A percentile compares a stretch with the other conserved stretches of the same genome.
Conservation (phyloP, 305 asterid genomes). For the Rubia balearica region DNA sequence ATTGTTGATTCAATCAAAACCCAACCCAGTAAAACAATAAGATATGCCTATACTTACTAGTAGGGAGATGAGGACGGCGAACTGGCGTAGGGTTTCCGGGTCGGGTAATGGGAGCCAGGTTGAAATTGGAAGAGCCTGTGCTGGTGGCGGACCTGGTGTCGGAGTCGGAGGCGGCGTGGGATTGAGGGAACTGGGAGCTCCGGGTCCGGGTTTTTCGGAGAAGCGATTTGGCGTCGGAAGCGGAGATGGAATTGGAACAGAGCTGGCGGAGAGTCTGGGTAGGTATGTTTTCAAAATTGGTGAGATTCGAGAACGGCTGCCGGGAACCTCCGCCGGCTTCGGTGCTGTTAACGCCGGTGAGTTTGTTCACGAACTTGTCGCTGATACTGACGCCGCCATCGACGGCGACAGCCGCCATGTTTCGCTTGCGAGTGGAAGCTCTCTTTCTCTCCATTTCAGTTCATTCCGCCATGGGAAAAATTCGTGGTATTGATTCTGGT, state of each 20-base stretch:
- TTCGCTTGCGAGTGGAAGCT: background rate
- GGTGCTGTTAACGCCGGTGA: background rate
- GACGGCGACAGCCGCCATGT: background rate
- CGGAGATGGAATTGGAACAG: conserved; percentile 29
- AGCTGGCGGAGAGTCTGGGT: conserved; percentile 49
- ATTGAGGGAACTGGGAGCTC: conserved; percentile 24
- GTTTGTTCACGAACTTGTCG: conserved; percentile 20
- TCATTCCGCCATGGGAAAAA: conserved; percentile 1
- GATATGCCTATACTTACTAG: conserved; percentile 19
- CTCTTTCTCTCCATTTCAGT: conserved; percentile 17
- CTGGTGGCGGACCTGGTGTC: conserved; percentile 44
- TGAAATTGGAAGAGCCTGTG: conserved; percentile 51
- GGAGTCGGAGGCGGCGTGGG: conserved; percentile 15
- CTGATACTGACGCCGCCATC: background rate
- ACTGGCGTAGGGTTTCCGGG: conserved; percentile 25
- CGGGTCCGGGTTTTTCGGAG: conserved; percentile 11
- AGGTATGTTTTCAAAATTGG: conserved; percentile 47
- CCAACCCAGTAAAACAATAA: background rate
- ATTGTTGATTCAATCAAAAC: background rate
- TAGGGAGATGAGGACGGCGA: conserved; percentile 17
- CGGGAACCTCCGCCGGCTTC: conserved; percentile 14
- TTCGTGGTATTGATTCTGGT: background rate
- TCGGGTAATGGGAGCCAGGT: conserved; percentile 25
- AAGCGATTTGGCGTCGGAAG: conserved; percentile 14
- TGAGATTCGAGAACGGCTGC: conserved; percentile 49